Evolutionary conservation across 345 rosid species (phyloP), one percentile per base, ranked within the genome.

Genomic region (Camelina hispida): DNA sequence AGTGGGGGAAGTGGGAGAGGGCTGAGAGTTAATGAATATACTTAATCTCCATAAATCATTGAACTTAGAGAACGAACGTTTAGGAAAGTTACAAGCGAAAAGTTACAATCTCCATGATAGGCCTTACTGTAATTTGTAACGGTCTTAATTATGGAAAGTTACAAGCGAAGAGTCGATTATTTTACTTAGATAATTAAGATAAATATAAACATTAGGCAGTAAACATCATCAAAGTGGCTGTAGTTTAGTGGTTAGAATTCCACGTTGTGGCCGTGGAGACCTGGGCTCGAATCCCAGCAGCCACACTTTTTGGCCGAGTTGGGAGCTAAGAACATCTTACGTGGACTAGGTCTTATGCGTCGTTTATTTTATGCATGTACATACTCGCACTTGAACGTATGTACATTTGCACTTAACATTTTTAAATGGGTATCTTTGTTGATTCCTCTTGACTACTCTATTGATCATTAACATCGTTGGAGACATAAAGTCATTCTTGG

Each of bases 261-360:
- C 81, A 89, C 86, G 88, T 87, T 85, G 92, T 87, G 90, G 90
- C 90, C 89, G 89, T 87, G 84, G 85, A 83, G 88, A 87, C 88
- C 90, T 83, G 86, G 90, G 95, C 90, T 87, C 86, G 90, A 89
- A 80, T 83, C 89, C 89, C 85, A 87, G 87, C 89, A 87, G 90
- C 89, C 87, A 87, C 90, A 83, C 7, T 9, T 20, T 20, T 25
- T 25, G 28, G 28, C 28, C 28, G 28, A 25, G 4, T 25, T 25
- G 28, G 28, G 28, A 25, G 28, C 28, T 25, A 25, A 25, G 28
- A 25, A 25, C 28, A 25, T 25, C 28, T 25, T 25, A 25, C 2
- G 28, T 25, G 28, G 28, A 25, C 28, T 25, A 25, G 28, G 30
- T 25, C 30, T 25, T 25, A 25, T 25, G 30, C 30, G 30, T 25